Conservation (phyloP, 768 basidiomycete species). For the Lentinus tigrinus region DNA sequence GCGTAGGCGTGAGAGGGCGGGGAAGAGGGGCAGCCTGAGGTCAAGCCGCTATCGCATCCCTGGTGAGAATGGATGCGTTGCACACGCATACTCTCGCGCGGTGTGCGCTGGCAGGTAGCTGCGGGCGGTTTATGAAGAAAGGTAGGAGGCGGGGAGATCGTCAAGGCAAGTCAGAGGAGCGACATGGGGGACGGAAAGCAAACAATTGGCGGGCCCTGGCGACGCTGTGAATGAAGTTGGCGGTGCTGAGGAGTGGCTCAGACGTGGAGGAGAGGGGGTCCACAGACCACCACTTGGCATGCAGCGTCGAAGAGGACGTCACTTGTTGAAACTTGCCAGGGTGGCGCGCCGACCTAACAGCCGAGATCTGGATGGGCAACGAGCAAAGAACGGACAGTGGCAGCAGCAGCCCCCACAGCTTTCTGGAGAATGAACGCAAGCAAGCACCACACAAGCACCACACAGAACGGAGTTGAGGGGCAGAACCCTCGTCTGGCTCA, state of each 20-base stretch:
- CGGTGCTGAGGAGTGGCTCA: conserved; percentile 5
- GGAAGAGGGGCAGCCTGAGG: neutral
- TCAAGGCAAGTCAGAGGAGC: neutral
- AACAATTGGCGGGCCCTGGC: neutral
- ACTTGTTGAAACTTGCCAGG: neutral
- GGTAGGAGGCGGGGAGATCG: neutral
- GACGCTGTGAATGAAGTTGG: neutral
- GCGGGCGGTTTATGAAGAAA: neutral
- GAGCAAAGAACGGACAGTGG: conserved; percentile 3
- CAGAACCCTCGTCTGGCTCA: neutral
- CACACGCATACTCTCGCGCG: conserved; percentile 7
- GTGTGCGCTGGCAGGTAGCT: conserved; percentile 3
- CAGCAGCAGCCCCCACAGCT: neutral
- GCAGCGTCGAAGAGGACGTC: conserved; percentile 11
- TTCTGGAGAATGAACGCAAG: neutral
- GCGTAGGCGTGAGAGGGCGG: neutral
- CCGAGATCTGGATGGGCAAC: conserved; percentile 3
- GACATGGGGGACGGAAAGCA: conserved; percentile 3
- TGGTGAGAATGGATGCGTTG: neutral
- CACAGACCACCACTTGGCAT: neutral
- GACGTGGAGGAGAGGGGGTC: conserved; percentile 5
- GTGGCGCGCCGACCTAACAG: neutral
- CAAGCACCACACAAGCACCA: conserved; percentile 1
- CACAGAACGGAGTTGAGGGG: neutral
- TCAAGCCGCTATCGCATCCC: conserved; percentile 3